Percentiles rank a stretch among this genome's conserved stretches.
These are phyloP conservation scores for Pichia sp. DNA, from an alignment of 1,139 yeast genomes.

Conservation along the genomic window DNA sequence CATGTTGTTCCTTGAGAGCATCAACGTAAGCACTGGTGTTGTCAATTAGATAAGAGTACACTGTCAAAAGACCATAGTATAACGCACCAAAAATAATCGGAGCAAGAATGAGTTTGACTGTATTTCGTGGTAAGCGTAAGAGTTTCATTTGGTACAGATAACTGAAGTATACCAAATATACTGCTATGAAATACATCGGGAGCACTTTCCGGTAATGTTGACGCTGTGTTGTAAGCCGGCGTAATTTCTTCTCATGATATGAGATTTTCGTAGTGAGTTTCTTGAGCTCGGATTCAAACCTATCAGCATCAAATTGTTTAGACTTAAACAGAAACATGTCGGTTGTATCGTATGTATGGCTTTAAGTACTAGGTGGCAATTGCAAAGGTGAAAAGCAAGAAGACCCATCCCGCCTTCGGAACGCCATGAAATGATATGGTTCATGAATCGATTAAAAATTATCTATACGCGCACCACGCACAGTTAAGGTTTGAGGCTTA, in stretches of 20 bases:
- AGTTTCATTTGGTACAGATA: conserved; percentile 20
- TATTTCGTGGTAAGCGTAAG: conserved; percentile 1
- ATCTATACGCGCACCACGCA: no score
- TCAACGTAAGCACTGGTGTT: conserved; percentile 26
- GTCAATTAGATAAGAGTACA: conserved; percentile 26
- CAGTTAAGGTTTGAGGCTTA: no score
- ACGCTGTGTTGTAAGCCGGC: conserved; percentile 22
- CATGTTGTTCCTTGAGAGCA: conserved; percentile 44
- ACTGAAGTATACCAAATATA: conserved; percentile 30
- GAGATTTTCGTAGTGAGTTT: conserved; percentile 35
- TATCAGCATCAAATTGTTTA: conserved; percentile 39
- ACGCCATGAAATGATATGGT: no score
- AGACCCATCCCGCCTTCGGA: no score
- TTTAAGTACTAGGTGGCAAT: no score
- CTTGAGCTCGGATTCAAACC: conserved; percentile 46
- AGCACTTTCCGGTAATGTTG: conserved; percentile 15
- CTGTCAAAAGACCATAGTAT: conserved; percentile 22
- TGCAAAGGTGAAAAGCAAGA: no score
- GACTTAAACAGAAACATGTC: conserved; percentile 19
- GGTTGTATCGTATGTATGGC: no score
- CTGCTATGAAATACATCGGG: conserved; percentile 27
- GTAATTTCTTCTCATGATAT: conserved; percentile 30
- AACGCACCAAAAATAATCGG: conserved; percentile 30
- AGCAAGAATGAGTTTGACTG: conserved; percentile 20
- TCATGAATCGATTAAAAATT: no score